These are phyloP conservation scores for Phytophthora syringae DNA, from an alignment of 352 stramenopile species.

Conservation along the genomic window DNA sequence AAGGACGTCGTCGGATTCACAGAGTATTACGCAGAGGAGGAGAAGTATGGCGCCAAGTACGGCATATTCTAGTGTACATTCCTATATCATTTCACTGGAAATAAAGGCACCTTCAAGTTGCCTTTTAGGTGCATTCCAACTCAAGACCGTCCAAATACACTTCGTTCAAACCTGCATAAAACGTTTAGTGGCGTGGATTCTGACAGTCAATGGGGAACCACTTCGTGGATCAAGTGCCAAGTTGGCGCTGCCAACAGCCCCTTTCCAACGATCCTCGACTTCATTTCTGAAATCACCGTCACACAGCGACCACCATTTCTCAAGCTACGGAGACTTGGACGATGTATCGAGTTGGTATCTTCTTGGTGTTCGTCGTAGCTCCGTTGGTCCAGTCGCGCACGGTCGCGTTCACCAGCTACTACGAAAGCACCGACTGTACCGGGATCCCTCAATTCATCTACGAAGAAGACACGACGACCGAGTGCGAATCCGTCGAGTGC, in stretches of 20 bases:
- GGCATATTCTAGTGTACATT: neutral
- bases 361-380: neutral
- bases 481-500: conserved; percentile 23
- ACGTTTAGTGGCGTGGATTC: neutral
- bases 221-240: too few relatives aligned
- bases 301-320: neutral
- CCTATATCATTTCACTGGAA: too few relatives aligned
- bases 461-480: conserved; percentile 26
- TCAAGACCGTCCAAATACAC: neutral
- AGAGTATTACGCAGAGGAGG: conserved; percentile 89
- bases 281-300: neutral
- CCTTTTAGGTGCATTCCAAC: too few relatives aligned
- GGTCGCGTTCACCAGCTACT: conserved; percentile 30
- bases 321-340: neutral
- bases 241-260: neutral
- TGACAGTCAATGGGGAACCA: neutral
- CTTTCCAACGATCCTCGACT: neutral
- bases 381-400: conserved; percentile 4
- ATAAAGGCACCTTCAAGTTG: too few relatives aligned
- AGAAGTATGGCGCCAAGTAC: conserved; percentile 30
- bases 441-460: conserved; percentile 28
- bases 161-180: neutral
- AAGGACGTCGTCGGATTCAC: conserved; percentile 94
- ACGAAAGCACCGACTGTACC: conserved; percentile 11
- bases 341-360: neutral